Percentiles rank a stretch among this genome's conserved stretches.
Evolutionary conservation across 2,329 filamentous ascomycete species (phyloP).

Genomic region (Coniella lustricola): DNA sequence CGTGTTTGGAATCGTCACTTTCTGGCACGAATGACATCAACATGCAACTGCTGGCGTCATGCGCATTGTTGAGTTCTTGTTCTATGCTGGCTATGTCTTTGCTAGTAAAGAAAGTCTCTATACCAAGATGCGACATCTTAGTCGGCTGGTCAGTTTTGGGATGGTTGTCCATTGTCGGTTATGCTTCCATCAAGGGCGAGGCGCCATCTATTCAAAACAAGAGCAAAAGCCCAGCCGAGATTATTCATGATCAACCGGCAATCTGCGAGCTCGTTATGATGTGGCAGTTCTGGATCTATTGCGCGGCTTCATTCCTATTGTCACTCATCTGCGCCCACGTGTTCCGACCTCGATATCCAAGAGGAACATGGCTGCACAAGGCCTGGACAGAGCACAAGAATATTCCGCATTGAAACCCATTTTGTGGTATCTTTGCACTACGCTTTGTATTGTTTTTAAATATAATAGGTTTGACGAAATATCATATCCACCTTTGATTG

Average conservation of each 20-base stretch:
- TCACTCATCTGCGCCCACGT: background rate
- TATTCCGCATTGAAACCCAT: too few relatives aligned
- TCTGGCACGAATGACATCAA: background rate
- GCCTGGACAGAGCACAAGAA: too few relatives aligned
- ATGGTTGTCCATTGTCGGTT: constrained; percentile 1
- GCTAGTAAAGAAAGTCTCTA: too few relatives aligned
- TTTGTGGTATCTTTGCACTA: too few relatives aligned
- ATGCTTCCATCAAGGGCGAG: background rate
- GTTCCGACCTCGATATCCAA: background rate
- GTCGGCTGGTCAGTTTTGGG: background rate
- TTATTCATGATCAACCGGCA: background rate
- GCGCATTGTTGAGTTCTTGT: background rate
- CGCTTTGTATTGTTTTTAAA: too few relatives aligned
- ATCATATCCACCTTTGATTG: too few relatives aligned
- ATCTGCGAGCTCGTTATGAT: constrained; percentile 10
- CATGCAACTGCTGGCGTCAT: background rate
- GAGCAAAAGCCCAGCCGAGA: background rate
- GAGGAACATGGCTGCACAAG: background rate
- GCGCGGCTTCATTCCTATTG: background rate
- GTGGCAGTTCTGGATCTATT: constrained; percentile 11
- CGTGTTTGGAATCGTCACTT: background rate
- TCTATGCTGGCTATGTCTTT: background rate
- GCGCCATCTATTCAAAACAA: constrained; percentile 4
- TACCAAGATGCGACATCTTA: too few relatives aligned
- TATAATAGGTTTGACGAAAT: too few relatives aligned